Base-by-base conservation (phyloP, 2,329 filamentous ascomycete species). In the Chaetomium olivaceum region DNA sequence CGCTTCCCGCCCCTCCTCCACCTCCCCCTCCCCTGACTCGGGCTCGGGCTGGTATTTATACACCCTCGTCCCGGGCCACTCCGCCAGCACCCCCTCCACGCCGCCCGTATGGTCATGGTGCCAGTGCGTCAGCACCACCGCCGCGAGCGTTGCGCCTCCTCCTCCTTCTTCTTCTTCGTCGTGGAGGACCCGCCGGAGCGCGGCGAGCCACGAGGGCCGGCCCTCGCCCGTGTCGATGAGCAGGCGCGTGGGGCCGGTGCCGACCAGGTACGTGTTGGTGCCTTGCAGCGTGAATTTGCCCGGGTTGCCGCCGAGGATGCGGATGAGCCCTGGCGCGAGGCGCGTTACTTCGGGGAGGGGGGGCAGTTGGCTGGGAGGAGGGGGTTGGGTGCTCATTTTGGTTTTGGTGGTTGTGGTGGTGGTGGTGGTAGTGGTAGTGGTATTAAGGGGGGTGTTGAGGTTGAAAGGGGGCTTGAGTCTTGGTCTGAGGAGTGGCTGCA, bases 201-300 rank as follows among this genome's bases (percentile, higher is more conserved):
- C 84, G 0, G 82, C 77, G 51, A 87, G 82, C 94, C 94, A 99
- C 39, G 85, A 82, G 2, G 88, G 85, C 65, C 82, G 85, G 56
- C 94, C 95, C 77, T 97, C 90, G 58, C 91, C 95, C 0, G 93
- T 97, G 78, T 99, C 95, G 73, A 99, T 87, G 25, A 99, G 85
- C 65, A 98, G 83, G 11, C 95, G 88, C 7, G 80, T 78, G 6
- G 80, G 76, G 3, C 93, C 94, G 7, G 85, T 88, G 65, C 95
- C 95, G 66, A 99, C 74, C 21, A 99, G 85, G 77, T 99, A 99
- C 39, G 95, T 99, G 77, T 99, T 99, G 71, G 95, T 97, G 68
- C 93, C 89, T 78, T 90, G 86, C 12, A 90, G 79, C 4, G 86
- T 84, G 73, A 88, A 89, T 81, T 96, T 97, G 74, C 91, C 87